Evolutionary conservation across 805 yeast species (phyloP).

Genomic region (Brettanomyces custersianus): DNA sequence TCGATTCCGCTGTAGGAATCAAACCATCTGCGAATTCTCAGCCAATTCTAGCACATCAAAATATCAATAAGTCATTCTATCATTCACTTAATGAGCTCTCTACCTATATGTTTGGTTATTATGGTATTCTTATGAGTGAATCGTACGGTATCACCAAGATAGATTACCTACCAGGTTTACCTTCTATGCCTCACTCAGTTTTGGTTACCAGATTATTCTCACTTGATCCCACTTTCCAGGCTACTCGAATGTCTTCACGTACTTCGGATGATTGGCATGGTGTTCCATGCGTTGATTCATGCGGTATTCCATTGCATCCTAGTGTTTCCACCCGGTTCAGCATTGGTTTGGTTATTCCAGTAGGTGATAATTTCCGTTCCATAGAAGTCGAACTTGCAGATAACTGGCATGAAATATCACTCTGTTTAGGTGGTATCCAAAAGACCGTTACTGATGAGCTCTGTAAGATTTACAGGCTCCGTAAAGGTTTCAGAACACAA

Average conservation of each 20-base stretch:
- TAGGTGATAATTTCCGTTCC: conserved; percentile 19
- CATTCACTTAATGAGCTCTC: conserved; percentile 38
- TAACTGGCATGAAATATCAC: conserved; percentile 41
- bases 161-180: conserved; percentile 36
- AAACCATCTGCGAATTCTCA: conserved; percentile 3
- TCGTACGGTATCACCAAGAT: conserved; percentile 35
- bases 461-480: conserved; percentile 8
- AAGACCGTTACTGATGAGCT: conserved; percentile 30
- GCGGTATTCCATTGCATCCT: conserved; percentile 16
- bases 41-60: conserved; percentile 10
- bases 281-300: conserved; percentile 27
- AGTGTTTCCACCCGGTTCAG: conserved; percentile 29
- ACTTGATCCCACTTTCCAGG: conserved; percentile 16
- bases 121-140: conserved; percentile 42
- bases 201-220: conserved; percentile 38
- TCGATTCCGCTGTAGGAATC: conserved; percentile 30
- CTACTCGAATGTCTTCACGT: conserved; percentile 3
- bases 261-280: conserved; percentile 32
- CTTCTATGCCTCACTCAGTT: conserved; percentile 30
- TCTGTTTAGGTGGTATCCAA: conserved; percentile 31
- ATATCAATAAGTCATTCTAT: conserved; percentile 23
- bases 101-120: conserved; percentile 47
- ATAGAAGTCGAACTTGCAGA: conserved; percentile 34
- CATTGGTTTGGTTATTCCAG: conserved; percentile 40
- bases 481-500: not conserved